Conservation (phyloP, 2,329 filamentous ascomycete species). For the Bipolaris victoriae region DNA sequence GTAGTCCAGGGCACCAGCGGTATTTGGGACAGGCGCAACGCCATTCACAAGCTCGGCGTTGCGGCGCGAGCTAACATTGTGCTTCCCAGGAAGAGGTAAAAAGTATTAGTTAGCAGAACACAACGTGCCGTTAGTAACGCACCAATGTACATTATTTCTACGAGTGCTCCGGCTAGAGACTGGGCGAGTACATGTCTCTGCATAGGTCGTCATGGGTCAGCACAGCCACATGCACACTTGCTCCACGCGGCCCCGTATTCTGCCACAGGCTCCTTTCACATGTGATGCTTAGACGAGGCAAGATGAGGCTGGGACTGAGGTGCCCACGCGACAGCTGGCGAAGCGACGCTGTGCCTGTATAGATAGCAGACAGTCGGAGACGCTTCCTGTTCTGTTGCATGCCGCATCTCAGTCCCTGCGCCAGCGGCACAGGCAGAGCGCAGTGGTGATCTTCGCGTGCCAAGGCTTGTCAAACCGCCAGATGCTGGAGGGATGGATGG, state of each 20-base stretch:
- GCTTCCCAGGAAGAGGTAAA: conserved; percentile 40
- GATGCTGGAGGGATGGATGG: conserved; percentile 20
- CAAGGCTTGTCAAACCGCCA: conserved; percentile 27
- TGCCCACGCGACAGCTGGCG: not conserved
- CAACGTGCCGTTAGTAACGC: not conserved
- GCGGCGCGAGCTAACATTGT: conserved; percentile 75
- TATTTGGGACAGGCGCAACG: conserved; percentile 82
- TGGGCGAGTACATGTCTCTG: conserved; percentile 13
- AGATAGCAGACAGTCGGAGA: too few relatives aligned
- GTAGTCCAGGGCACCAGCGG: conserved; percentile 84
- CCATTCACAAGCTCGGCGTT: conserved; percentile 81
- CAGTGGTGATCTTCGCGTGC: conserved; percentile 13
- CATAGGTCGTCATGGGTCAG: conserved; percentile 11
- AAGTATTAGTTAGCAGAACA: not conserved
- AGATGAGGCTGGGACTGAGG: not conserved
- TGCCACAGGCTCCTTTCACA: not conserved
- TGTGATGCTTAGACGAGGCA: not conserved
- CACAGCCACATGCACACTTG: conserved; percentile 27
- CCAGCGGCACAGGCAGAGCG: conserved; percentile 5
- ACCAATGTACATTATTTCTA: conserved; percentile 9
- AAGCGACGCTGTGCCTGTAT: not conserved
- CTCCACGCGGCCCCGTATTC: conserved; percentile 15
- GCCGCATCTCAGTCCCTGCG: conserved; percentile 1
- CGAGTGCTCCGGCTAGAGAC: conserved; percentile 1
- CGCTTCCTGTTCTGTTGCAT: not conserved